phyloP scores from a whole-genome alignment of 208 protist species.

The Willaertia magna region DNA sequence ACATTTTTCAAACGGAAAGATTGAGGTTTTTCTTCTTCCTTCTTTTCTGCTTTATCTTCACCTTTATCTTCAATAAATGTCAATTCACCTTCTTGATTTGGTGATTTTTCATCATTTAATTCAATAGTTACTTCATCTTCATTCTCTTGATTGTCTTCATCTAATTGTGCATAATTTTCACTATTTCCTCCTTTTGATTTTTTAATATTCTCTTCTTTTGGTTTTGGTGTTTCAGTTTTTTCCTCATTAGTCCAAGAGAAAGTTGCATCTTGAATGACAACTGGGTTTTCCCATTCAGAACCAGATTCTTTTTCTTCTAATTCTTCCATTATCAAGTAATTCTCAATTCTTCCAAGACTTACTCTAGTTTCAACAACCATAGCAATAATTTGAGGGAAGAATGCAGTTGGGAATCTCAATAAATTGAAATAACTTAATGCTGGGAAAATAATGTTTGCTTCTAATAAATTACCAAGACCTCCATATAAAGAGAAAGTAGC shows the following conservation, averaged over 20 bases:
- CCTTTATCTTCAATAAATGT: background rate
- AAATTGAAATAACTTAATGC: conserved; percentile 66
- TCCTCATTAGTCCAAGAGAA: background rate
- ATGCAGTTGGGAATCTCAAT: conserved; percentile 36
- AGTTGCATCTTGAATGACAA: background rate
- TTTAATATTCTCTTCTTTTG: background rate
- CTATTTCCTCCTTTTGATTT: too few species aligned
- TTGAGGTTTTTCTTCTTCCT: background rate
- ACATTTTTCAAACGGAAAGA: conserved; percentile 23
- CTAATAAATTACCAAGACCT: conserved; percentile 43
- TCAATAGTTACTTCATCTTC: background rate
- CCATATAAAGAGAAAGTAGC: conserved; percentile 46
- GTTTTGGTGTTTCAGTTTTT: background rate
- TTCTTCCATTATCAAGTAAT: conserved; percentile 18
- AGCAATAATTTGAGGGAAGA: conserved; percentile 35
- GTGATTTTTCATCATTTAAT: background rate
- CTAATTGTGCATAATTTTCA: background rate
- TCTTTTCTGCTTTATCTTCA: background rate
- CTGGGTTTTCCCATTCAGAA: background rate
- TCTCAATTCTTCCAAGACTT: conserved; percentile 23
- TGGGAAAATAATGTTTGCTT: conserved; percentile 55
- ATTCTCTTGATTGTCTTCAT: background rate
- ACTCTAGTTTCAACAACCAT: conserved; percentile 30
- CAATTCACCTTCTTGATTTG: background rate
- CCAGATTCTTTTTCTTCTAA: background rate